Conservation (phyloP, 441 rosid genomes). For the Corymbia calophylla region DNA sequence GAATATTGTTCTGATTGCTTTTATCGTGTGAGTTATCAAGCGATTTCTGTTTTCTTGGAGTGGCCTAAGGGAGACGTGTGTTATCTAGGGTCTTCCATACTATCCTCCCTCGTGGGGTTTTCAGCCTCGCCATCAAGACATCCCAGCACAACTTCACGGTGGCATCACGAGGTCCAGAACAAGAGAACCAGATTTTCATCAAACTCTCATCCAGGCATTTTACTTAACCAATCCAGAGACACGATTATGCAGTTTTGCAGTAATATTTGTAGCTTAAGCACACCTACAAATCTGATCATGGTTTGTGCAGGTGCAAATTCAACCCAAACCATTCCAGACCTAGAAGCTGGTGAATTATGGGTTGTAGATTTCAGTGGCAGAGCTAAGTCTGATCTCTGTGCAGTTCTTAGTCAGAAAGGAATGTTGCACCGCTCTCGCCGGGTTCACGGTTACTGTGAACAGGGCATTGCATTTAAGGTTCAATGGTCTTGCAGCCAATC, state of each 20-base stretch:
- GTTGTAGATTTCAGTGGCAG: not conserved
- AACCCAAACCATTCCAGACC: not conserved
- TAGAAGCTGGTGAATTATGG: not conserved
- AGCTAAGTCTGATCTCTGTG: not conserved
- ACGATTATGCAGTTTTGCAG: fast-evolving
- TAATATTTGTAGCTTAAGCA: fast-evolving
- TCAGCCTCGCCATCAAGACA: not conserved
- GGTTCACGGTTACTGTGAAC: not conserved
- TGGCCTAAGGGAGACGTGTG: not conserved
- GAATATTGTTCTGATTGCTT: not conserved
- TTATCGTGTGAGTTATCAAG: not conserved
- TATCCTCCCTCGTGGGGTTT: not conserved
- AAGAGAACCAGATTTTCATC: not conserved
- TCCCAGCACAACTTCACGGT: fast-evolving
- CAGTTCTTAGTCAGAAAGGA: not conserved
- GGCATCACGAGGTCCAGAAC: not conserved
- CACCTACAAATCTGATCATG: not conserved
- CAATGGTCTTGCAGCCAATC: not conserved
- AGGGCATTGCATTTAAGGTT: not conserved
- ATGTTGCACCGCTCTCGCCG: not conserved
- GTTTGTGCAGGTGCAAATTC: not conserved
- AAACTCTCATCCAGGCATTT: not conserved
- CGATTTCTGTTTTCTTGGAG: not conserved
- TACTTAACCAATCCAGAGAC: not conserved
- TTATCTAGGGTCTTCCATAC: not conserved